These are phyloP conservation scores for Lachancea nothofagi DNA, from an alignment of 805 yeast genomes.

Conservation along the genomic window DNA sequence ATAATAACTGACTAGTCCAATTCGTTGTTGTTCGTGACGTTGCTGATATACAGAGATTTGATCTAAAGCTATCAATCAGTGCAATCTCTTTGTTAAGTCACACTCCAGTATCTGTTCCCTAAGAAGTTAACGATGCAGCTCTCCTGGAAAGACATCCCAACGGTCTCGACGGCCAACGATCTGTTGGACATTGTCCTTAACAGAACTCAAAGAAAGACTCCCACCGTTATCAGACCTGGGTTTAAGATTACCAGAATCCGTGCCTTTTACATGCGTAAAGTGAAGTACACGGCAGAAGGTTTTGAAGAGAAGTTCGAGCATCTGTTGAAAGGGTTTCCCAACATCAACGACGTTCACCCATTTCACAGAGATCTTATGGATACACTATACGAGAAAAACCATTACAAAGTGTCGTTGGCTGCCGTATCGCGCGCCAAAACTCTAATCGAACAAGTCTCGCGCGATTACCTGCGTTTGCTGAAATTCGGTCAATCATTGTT, in stretches of 20 bases:
- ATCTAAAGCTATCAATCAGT: neutral
- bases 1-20: too few species aligned
- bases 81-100: neutral
- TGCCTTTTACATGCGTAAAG: constrained; percentile 97
- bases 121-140: constrained; percentile 61
- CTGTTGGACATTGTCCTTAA: constrained; percentile 93
- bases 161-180: constrained; percentile 88
- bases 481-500: constrained; percentile 96
- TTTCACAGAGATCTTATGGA: constrained; percentile 98
- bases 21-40: neutral
- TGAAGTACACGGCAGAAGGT: constrained; percentile 93
- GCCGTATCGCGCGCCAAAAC: constrained; percentile 92
- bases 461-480: constrained; percentile 90
- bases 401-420: constrained; percentile 93
- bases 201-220: constrained; percentile 97
- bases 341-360: constrained; percentile 95
- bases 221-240: constrained; percentile 97
- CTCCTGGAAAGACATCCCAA: constrained; percentile 97
- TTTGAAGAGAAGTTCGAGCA: constrained; percentile 89
- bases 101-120: neutral
- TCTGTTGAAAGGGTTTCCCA: constrained; percentile 83
- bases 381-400: constrained; percentile 95
- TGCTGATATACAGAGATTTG: neutral
- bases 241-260: constrained; percentile 94
- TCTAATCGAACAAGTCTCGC: constrained; percentile 88